These are phyloP conservation scores for Stenocarpella maydis DNA, from an alignment of 2,329 filamentous ascomycete species.

Conservation along the genomic window DNA sequence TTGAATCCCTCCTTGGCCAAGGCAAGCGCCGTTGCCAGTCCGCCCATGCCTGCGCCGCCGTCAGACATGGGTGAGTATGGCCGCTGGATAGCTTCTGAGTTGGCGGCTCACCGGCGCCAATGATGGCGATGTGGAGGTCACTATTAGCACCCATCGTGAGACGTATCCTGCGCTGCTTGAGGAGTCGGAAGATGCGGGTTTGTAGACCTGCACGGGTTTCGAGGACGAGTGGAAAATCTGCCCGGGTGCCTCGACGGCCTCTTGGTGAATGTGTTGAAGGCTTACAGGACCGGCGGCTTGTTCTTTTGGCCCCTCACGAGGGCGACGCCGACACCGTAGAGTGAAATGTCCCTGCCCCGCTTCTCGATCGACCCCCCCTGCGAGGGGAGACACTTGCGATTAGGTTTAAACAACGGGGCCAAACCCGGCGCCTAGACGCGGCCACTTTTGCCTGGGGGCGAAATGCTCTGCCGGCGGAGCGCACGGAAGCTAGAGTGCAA, in stretches of 20 bases:
- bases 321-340: conserved; percentile 4
- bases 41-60: conserved; percentile 73
- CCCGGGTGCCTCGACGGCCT: too few species aligned
- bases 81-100: neutral
- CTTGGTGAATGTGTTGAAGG: neutral
- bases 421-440: conserved; percentile 1
- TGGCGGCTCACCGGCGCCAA: conserved; percentile 43
- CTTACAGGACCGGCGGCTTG: neutral
- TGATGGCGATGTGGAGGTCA: conserved; percentile 45
- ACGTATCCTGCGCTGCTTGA: neutral
- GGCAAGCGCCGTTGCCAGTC: conserved; percentile 74
- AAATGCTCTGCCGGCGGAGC: conserved; percentile 20
- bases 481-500: conserved; percentile 2
- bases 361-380: neutral
- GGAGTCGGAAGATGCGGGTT: neutral
- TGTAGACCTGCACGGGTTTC: fast-evolving
- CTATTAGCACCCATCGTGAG: neutral
- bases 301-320: conserved; percentile 19
- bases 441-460: too few species aligned
- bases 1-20: conserved; percentile 80
- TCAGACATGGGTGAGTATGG: neutral
- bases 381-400: conserved; percentile 1
- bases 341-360: conserved; percentile 1
- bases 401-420: neutral
- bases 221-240: too few species aligned